Evolutionary conservation across 2,329 filamentous ascomycete species (phyloP).

Genomic region (Penicillium sp.): DNA sequence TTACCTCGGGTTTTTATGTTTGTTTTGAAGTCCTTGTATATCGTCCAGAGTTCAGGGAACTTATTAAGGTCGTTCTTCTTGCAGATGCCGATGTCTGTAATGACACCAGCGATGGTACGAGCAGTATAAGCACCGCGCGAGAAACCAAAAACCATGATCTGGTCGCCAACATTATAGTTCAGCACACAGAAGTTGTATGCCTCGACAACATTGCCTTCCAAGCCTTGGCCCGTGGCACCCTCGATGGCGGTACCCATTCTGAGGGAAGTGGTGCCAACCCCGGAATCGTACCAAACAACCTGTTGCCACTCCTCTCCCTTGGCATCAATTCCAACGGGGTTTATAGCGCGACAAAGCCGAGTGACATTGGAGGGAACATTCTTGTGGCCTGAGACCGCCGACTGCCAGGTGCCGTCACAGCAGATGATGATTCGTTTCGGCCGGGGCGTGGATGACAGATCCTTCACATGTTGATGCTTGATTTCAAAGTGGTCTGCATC

Average conservation of each 20-base stretch:
- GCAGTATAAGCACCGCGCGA: slow-evolving; percentile 21
- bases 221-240: slow-evolving; percentile 21
- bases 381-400: slow-evolving; percentile 29
- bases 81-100: slow-evolving; percentile 23
- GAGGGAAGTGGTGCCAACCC: slow-evolving; percentile 30
- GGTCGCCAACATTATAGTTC: slow-evolving; percentile 19
- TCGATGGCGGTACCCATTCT: slow-evolving; percentile 26
- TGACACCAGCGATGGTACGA: slow-evolving; percentile 20
- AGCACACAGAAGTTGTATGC: slow-evolving; percentile 24
- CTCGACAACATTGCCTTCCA: slow-evolving; percentile 22
- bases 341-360: slow-evolving; percentile 30
- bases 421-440: slow-evolving; percentile 34
- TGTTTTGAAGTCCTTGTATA: slow-evolving; percentile 14
- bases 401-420: slow-evolving; percentile 39
- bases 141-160: slow-evolving; percentile 25
- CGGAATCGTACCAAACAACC: slow-evolving; percentile 37
- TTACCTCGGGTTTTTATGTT: slow-evolving; percentile 4
- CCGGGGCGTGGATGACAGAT: background rate
- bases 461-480: background rate
- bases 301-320: slow-evolving; percentile 27
- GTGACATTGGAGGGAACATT: slow-evolving; percentile 36
- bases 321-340: slow-evolving; percentile 26
- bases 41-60: slow-evolving; percentile 20
- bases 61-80: slow-evolving; percentile 16
- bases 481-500: background rate